Evolutionary conservation across 1,139 yeast species (phyloP).

Genomic region (Kodamaea arcana): DNA sequence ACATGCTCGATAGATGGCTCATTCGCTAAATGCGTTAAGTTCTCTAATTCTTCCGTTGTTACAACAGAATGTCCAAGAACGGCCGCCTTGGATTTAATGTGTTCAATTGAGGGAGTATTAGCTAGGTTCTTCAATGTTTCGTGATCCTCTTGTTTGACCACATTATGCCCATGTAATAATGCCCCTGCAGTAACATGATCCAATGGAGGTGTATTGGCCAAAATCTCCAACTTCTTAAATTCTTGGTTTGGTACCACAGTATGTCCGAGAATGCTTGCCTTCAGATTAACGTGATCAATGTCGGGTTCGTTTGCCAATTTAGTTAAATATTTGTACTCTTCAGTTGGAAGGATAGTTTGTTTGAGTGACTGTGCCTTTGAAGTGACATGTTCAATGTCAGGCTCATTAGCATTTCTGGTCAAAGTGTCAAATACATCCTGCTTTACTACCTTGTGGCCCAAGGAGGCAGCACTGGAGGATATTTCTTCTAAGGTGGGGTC

Average conservation of each 20-base stretch:
- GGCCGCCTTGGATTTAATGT: constrained; percentile 6
- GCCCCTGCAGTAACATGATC: constrained; percentile 13
- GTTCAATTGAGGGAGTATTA: constrained; percentile 12
- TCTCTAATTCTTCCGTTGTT: constrained; percentile 2
- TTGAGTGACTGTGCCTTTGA: constrained; percentile 13
- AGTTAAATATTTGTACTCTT: constrained; percentile 11
- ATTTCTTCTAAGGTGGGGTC: constrained; percentile 23
- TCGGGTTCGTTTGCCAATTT: constrained; percentile 13
- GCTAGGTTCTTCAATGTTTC: constrained; percentile 9
- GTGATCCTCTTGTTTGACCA: constrained; percentile 8
- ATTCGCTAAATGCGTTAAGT: constrained; percentile 9
- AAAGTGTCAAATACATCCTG: constrained; percentile 14
- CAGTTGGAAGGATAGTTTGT: constrained; percentile 16
- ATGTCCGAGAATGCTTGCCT: constrained; percentile 13
- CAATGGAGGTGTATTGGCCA: constrained; percentile 13
- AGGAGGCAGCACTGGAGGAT: constrained; percentile 11
- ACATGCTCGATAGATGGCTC: constrained; percentile 14
- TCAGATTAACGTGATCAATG: constrained; percentile 11
- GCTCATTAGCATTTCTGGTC: constrained; percentile 13
- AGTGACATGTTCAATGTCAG: constrained; percentile 20
- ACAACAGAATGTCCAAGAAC: constrained; percentile 2
- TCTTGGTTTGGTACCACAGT: constrained; percentile 16
- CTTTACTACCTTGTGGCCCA: constrained; percentile 11
- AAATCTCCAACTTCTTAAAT: constrained; percentile 6
- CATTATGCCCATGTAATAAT: constrained; percentile 16